Evolutionary conservation across 805 yeast genomes (phyloP), one percentile per base, ranked within the genome.

Genomic region (Pichia scutulata): DNA sequence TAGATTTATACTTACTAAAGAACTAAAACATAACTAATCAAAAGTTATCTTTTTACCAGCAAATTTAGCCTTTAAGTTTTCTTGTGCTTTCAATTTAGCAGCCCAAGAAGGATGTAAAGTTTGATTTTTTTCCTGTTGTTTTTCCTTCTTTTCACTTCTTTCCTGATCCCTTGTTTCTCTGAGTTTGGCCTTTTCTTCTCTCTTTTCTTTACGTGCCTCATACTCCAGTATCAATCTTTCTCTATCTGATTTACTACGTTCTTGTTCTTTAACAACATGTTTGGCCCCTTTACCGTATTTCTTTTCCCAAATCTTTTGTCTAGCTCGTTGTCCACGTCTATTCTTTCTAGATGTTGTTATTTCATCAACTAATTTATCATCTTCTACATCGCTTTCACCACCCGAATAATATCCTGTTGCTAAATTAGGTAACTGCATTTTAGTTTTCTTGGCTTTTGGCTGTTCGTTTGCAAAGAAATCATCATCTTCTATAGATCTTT

Each of bases 31-130:
- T 24, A 14, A 19, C 45, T 55, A 77, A 59, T 82, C 89, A 64
- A 90, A 90, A 4, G 75, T 81, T 57, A 86, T 77, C 72, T 90
- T 92, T 70, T 89, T 90, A 63, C 99, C 99, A 47, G 73, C 66
- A 63, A 89, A 89, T 63, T 82, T 80, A 45, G 75, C 82, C 68
- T 80, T 78, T 55, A 72, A 64, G 47, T 80, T 78, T 57, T 84
- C 86, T 61, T 86, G 85, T 25, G 82, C 86, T 55, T 77, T 68
- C 70, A 78, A 81, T 71, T 86, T 87, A 22, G 99, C 99, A 59
- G 80, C 83, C 99, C 99, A 93, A 2, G 99, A 93, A n/a, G 99
- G 99, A 77, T 93, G 99, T 56, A 86, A 55, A 16, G 47, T 37
- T 14, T 41, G 39, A 28, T 30, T 49, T 41, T 39, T 48, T 25